phyloP scores from a whole-genome alignment of 768 basidiomycete species.

The Lyophyllum shimeji region DNA sequence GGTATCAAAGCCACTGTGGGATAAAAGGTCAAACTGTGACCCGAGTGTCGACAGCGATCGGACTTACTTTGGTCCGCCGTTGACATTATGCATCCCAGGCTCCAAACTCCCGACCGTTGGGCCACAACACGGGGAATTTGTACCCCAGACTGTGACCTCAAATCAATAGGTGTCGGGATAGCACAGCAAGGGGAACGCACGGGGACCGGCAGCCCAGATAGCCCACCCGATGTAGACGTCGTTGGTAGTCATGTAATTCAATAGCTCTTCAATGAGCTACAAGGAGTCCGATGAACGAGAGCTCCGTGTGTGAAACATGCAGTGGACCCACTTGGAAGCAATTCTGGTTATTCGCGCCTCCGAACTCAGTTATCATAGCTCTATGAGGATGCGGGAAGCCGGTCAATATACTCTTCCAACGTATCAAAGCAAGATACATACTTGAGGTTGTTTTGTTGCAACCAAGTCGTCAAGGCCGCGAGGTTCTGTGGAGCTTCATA shows the following conservation, averaged over 20 bases:
- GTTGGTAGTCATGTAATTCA: slow-evolving; percentile 38
- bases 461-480: slow-evolving; percentile 40
- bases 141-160: slow-evolving; percentile 38
- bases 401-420: background rate
- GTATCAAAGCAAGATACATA: slow-evolving; percentile 5
- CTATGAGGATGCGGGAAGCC: slow-evolving; percentile 18
- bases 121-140: slow-evolving; percentile 41
- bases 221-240: slow-evolving; percentile 49
- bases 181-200: slow-evolving; percentile 23
- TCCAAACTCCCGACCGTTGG: slow-evolving; percentile 43
- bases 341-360: slow-evolving; percentile 41
- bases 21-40: background rate
- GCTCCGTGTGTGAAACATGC: background rate
- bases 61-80: slow-evolving; percentile 35
- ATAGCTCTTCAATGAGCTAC: slow-evolving; percentile 36
- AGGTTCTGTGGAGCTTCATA: slow-evolving; percentile 36
- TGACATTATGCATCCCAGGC: slow-evolving; percentile 36
- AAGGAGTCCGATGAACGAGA: background rate
- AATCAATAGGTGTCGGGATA: background rate
- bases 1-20: slow-evolving; percentile 34
- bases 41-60: background rate
- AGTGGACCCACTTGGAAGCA: slow-evolving; percentile 34
- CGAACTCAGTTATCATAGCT: slow-evolving; percentile 45
- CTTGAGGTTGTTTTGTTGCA: slow-evolving; percentile 43
- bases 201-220: slow-evolving; percentile 48